Base-by-base conservation (phyloP, 1,139 yeast species). In the Geotrichum europaeum region DNA sequence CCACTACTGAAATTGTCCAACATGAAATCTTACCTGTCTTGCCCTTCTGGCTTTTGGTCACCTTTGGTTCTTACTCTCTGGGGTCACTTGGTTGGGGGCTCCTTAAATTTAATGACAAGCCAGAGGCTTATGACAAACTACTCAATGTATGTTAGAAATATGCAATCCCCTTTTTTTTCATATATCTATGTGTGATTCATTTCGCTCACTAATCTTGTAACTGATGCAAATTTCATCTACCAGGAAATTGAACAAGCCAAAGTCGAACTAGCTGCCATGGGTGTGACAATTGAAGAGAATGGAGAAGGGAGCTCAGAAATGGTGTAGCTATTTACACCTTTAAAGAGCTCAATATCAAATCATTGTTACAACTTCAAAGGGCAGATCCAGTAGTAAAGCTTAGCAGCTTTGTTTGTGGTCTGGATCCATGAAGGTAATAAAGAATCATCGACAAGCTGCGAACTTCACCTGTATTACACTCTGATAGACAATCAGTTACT, bases 31-130 rank as follows among this genome's bases (percentile, higher is more conserved):
- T 87, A 65, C 92, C 92, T 30, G 80, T 79, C 69, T 74, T 87
- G 62, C 94, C 94, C 58, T 84, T 81, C 79, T 87, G 92, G 92
- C 80, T 78, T 0, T 75, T 87, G 66, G 89, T 87, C 43, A 69
- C 87, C 6, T 86, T 87, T 71, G 92, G 92, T 40, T 77, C 88
- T 24, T 87, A 84, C 69, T 84, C 91, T n/a, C 79, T 87, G 67
- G 86, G 81, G 55, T 82, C 87, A 10, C 78, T 87, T 63, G 92
- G 94, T 50, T 83, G 82, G 79, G 90, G 89, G 59, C 85, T 87
- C 24, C 76, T 79, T 68, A 84, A 90, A 1, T 85, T 87, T 76
- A 85, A 86, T 69, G 90, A 87, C 75, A 87, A 86, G 74, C 85
- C 85, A 66, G 87, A 79, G 60, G 86, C 85, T 72, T 84, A 86